Conservation (phyloP, 306 rosid genomes). For the Clitoria ternatea region DNA sequence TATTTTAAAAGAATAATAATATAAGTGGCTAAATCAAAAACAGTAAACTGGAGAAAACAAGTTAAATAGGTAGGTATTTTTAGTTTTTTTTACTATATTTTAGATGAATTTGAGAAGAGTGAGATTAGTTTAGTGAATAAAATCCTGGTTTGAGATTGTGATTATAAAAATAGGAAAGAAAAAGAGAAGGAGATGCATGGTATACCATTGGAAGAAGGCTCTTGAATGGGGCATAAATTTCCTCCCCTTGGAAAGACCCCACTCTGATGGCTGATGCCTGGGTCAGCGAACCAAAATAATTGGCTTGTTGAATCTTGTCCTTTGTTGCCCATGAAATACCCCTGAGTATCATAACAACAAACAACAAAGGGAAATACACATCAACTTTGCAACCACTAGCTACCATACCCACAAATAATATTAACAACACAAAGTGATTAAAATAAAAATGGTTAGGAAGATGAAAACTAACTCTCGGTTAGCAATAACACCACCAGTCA, state of each 20-base stretch:
- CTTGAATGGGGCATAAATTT: constrained; percentile 91
- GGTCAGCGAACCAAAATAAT: constrained; percentile 87
- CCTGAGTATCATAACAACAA: constrained; percentile 37
- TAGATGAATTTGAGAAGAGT: too few relatives aligned
- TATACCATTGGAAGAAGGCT: constrained; percentile 91
- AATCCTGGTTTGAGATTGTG: too few relatives aligned
- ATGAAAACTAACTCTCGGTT: constrained; percentile 72
- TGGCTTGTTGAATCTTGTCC: constrained; percentile 88
- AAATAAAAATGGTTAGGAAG: background rate
- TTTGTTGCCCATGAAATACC: constrained; percentile 98
- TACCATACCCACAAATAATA: background rate
- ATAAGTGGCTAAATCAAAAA: too few relatives aligned
- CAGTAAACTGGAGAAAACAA: too few relatives aligned
- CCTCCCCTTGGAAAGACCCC: constrained; percentile 90
- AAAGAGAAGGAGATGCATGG: background rate
- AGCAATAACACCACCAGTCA: constrained; percentile 91
- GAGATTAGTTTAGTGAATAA: too few relatives aligned
- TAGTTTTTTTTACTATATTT: too few relatives aligned
- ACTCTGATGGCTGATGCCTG: constrained; percentile 95
- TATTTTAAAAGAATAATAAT: too few relatives aligned
- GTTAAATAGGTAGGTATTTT: too few relatives aligned
- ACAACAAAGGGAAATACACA: too few relatives aligned
- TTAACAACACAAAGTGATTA: background rate
- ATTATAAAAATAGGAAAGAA: background rate
- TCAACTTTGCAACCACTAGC: background rate